Percentiles rank a stretch among this genome's conserved stretches.
Conservation (phyloP, 2,329 filamentous ascomycete genomes). For the Tolypocladium amazonense region DNA sequence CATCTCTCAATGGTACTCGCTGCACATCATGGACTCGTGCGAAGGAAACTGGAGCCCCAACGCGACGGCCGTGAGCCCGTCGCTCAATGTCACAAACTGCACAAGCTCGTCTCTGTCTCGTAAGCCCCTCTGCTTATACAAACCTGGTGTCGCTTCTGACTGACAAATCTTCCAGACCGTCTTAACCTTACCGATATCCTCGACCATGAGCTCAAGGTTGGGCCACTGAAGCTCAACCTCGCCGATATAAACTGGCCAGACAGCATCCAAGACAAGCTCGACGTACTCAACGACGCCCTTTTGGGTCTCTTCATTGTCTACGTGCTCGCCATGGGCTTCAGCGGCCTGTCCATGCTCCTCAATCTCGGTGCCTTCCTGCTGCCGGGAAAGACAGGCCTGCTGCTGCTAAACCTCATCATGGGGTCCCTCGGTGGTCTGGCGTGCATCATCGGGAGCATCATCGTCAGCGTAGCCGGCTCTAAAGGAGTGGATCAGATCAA, state of each 20-base stretch:
- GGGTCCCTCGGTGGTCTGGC: slow-evolving; percentile 23
- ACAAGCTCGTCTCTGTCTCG: slow-evolving; percentile 26
- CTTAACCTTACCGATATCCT: slow-evolving; percentile 38
- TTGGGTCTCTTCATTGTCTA: slow-evolving; percentile 39
- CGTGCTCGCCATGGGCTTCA: slow-evolving; percentile 29
- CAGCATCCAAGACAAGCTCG: slow-evolving; percentile 33
- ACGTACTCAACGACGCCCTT: slow-evolving; percentile 37
- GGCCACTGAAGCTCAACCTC: slow-evolving; percentile 32
- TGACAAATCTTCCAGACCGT: slow-evolving; percentile 14
- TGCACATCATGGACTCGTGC: slow-evolving; percentile 37
- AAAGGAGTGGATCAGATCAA: slow-evolving; percentile 32
- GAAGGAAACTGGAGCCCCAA: slow-evolving; percentile 35
- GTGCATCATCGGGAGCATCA: slow-evolving; percentile 30
- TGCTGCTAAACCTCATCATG: slow-evolving; percentile 26
- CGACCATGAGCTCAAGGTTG: slow-evolving; percentile 32
- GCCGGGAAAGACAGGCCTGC: slow-evolving; percentile 12
- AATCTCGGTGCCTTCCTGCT: slow-evolving; percentile 25
- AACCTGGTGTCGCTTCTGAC: not conserved
- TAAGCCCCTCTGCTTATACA: slow-evolving; percentile 13
- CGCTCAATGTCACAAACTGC: slow-evolving; percentile 34
- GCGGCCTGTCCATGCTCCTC: slow-evolving; percentile 31
- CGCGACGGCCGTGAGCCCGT: slow-evolving; percentile 22
- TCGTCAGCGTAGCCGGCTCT: slow-evolving; percentile 29
- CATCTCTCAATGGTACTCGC: slow-evolving; percentile 39
- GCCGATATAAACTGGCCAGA: slow-evolving; percentile 33